These are phyloP conservation scores for Fusarium torreyae DNA, from an alignment of 2,329 filamentous ascomycete species.

Conservation along the genomic window DNA sequence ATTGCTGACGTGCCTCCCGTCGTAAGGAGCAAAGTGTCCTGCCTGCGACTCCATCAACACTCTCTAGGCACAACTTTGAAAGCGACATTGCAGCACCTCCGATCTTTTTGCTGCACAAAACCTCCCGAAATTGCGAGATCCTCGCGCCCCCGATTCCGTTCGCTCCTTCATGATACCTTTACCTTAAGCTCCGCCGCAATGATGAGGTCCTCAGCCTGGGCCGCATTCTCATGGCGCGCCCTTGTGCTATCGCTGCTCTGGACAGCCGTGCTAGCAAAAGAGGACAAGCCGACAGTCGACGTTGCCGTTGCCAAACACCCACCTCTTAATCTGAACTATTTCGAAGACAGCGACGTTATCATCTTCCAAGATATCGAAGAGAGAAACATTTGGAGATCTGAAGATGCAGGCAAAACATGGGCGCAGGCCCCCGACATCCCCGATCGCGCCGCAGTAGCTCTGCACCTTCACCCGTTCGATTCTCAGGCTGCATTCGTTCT, in stretches of 20 bases:
- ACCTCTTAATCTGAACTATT: constrained; percentile 85
- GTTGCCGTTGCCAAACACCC: constrained; percentile 75
- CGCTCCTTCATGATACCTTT: constrained; percentile 61
- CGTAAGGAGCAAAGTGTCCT: constrained; percentile 49
- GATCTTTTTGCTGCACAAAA: constrained; percentile 9
- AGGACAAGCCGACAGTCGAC: constrained; percentile 76
- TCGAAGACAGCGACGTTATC: constrained; percentile 88
- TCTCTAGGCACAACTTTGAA: constrained; percentile 2
- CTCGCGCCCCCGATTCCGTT: constrained; percentile 21
- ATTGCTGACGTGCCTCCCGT: constrained; percentile 46
- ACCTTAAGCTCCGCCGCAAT: constrained; percentile 56
- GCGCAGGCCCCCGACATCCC: constrained; percentile 74
- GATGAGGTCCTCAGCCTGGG: constrained; percentile 69
- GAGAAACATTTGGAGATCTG: constrained; percentile 81
- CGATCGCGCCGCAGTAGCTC: constrained; percentile 71
- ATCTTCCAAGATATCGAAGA: constrained; percentile 78
- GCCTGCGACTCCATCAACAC: constrained; percentile 40
- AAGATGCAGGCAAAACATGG: constrained; percentile 87
- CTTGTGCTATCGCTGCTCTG: constrained; percentile 66
- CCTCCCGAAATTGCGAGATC: constrained; percentile 15
- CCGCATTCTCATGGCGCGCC: constrained; percentile 63
- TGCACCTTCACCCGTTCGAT: constrained; percentile 86
- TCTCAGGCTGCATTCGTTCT: constrained; percentile 84
- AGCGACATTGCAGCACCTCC: constrained; percentile 23
- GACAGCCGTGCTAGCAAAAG: constrained; percentile 66